A percentile compares a stretch with the other conserved stretches of the same genome.
Evolutionary conservation across 805 yeast species (phyloP).

Genomic region (Saccharomyces kudriavzevii): DNA sequence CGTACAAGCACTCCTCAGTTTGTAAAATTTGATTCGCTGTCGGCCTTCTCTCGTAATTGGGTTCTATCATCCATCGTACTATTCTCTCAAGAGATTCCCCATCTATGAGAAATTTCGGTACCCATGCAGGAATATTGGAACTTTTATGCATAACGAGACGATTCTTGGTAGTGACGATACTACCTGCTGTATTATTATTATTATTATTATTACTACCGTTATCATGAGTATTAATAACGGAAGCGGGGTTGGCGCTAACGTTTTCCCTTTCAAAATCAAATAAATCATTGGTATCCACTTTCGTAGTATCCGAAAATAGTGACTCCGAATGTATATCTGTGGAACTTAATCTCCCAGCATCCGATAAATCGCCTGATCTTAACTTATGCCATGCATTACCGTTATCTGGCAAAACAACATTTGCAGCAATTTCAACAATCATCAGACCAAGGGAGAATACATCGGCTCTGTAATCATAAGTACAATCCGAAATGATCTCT

Average conservation of each 20-base stretch:
- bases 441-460: slow-evolving; percentile 90
- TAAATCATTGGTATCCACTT: slow-evolving; percentile 20
- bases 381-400: slow-evolving; percentile 95
- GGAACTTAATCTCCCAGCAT: slow-evolving; percentile 80
- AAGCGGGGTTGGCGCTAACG: slow-evolving; percentile 5
- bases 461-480: slow-evolving; percentile 87
- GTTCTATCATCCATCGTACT: slow-evolving; percentile 85
- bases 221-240: background rate
- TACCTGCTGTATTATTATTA: background rate
- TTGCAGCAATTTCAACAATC: slow-evolving; percentile 92
- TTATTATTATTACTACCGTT: background rate
- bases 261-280: slow-evolving; percentile 17
- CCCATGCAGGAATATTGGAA: slow-evolving; percentile 63
- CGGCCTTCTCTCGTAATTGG: slow-evolving; percentile 76
- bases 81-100: slow-evolving; percentile 66
- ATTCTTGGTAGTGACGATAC: background rate
- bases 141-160: background rate
- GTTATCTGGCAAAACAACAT: slow-evolving; percentile 88
- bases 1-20: slow-evolving; percentile 64
- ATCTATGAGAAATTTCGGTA: slow-evolving; percentile 75
- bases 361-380: slow-evolving; percentile 89
- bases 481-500: slow-evolving; percentile 74
- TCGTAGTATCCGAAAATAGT: slow-evolving; percentile 22
- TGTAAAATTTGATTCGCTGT: slow-evolving; percentile 63
- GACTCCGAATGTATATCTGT: slow-evolving; percentile 46